Evolutionary conservation across 2,329 filamentous ascomycete species (phyloP).

Genomic region (Massarina eburnea): DNA sequence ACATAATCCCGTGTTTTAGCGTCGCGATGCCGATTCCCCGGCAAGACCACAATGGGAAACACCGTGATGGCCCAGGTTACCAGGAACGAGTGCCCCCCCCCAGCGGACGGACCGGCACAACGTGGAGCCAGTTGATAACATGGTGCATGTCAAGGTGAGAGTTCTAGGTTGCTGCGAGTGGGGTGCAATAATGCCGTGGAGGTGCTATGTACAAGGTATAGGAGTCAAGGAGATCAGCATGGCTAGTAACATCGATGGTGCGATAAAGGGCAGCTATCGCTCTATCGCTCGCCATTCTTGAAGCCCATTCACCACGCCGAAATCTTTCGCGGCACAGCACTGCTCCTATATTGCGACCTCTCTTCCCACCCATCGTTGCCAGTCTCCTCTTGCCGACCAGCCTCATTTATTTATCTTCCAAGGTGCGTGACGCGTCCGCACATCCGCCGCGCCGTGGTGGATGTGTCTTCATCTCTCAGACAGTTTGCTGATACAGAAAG

Average conservation of each 20-base stretch:
- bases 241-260: slow-evolving; percentile 32
- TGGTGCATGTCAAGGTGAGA: slow-evolving; percentile 5
- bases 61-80: slow-evolving; percentile 28
- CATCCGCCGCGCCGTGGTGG: not conserved
- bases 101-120: slow-evolving; percentile 1
- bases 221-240: slow-evolving; percentile 24
- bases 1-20: not conserved
- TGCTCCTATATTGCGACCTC: slow-evolving; percentile 22
- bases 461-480: not conserved
- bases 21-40: not conserved
- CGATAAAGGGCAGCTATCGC: slow-evolving; percentile 34
- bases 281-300: slow-evolving; percentile 14
- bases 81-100: slow-evolving; percentile 13
- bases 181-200: not conserved
- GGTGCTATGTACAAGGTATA: slow-evolving; percentile 4
- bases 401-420: not conserved
- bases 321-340: slow-evolving; percentile 28
- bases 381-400: slow-evolving; percentile 4
- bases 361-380: slow-evolving; percentile 5
- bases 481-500: slow-evolving; percentile 3
- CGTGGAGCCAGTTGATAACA: slow-evolving; percentile 9
- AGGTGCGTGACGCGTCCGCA: not conserved
- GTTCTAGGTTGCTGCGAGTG: not conserved
- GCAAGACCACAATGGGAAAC: slow-evolving; percentile 13
- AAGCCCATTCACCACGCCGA: slow-evolving; percentile 27